Evolutionary conservation across 176 grass and related monocot species (phyloP).

Genomic region (Areca catechu): DNA sequence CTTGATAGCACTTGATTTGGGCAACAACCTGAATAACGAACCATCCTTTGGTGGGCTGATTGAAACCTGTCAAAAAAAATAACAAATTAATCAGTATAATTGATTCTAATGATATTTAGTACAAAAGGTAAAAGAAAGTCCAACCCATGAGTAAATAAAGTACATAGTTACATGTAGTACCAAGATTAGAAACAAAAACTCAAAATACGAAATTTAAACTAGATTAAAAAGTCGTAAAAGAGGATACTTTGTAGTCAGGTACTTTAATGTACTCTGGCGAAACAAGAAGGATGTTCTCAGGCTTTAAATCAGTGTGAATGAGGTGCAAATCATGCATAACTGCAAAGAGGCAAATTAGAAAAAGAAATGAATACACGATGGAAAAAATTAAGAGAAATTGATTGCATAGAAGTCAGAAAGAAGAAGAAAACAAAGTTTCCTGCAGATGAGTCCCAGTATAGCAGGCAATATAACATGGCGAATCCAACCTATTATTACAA

Average conservation of each 20-base stretch:
- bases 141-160: no score
- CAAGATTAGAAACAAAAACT: no score
- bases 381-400: not conserved
- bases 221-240: not conserved
- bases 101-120: no score
- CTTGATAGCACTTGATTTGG: conserved; percentile 90
- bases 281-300: conserved; percentile 7
- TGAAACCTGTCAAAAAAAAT: conserved; percentile 30
- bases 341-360: not conserved
- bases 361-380: not conserved
- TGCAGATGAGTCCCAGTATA: not conserved
- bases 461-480: no score
- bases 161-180: no score
- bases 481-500: no score
- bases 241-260: not conserved
- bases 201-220: not conserved
- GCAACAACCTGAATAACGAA: conserved; percentile 64
- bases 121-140: no score
- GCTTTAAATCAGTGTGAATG: conserved; percentile 12
- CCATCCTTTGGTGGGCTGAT: conserved; percentile 48
- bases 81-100: not conserved
- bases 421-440: conserved; percentile 6
- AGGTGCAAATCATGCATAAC: conserved; percentile 10
- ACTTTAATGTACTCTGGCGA: conserved; percentile 8
- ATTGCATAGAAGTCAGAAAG: conserved; percentile 9